These are phyloP conservation scores for Mychonastes homosphaera DNA, from an alignment of 139 green algal genomes.

Conservation along the genomic window DNA sequence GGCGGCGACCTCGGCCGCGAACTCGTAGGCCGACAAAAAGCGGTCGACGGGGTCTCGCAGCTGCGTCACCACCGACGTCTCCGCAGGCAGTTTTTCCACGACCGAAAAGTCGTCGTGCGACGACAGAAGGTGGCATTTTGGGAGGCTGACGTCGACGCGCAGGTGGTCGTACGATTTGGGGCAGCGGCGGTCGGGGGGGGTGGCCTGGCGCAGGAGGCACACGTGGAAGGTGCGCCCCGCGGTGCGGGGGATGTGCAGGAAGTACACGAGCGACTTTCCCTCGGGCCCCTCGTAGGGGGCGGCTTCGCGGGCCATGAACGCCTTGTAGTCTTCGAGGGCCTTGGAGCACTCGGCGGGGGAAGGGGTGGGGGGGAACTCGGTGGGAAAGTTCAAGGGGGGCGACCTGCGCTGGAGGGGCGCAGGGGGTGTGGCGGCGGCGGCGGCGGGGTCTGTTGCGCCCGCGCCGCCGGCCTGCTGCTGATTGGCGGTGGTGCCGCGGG, in stretches of 20 bases:
- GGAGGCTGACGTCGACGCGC: constrained; percentile 43
- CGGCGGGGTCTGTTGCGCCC: too few relatives aligned
- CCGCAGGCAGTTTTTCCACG: constrained; percentile 26
- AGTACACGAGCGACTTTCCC: constrained; percentile 67
- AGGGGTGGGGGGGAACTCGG: too few relatives aligned
- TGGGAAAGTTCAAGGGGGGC: too few relatives aligned
- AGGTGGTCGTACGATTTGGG: constrained; percentile 75
- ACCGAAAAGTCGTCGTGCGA: constrained; percentile 78
- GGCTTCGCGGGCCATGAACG: constrained; percentile 34
- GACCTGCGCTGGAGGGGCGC: too few relatives aligned
- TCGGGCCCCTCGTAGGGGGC: constrained; percentile 24
- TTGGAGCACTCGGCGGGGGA: too few relatives aligned
- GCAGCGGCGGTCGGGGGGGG: constrained; percentile 30
- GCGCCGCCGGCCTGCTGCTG: too few relatives aligned
- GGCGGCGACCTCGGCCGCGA: constrained; percentile 52
- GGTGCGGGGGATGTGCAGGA: constrained; percentile 88
- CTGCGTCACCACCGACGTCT: constrained; percentile 38
- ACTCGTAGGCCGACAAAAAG: constrained; percentile 78
- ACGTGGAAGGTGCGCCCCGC: constrained; percentile 74
- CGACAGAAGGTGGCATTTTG: constrained; percentile 52
- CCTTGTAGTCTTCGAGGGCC: too few relatives aligned
- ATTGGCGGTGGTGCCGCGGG: too few relatives aligned
- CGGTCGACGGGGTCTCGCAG: constrained; percentile 60
- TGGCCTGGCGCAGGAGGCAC: constrained; percentile 14
- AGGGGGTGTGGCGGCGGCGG: too few relatives aligned